Base-by-base conservation (phyloP, 805 yeast species). In the Scheffersomyces ergatensis region DNA sequence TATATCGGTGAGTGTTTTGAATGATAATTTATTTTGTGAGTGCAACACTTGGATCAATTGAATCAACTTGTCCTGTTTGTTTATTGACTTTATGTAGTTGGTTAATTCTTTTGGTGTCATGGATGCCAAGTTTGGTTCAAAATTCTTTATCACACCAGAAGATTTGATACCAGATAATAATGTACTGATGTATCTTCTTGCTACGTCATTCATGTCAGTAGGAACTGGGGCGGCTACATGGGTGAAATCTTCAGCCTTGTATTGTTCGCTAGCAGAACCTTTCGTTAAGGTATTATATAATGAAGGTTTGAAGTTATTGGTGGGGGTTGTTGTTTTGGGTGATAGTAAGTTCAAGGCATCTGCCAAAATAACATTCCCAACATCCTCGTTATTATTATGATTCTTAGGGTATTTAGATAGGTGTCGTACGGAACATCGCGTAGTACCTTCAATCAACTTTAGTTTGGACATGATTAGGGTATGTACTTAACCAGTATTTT, bases 271-370 rank as follows among this genome's bases (percentile, higher is more conserved):
- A 11, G 57, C 63, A 1, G 69, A 46, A 2, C 72, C 72, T 21
- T 57, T 53, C 17, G 65, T 62, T 26, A 66, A 51, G 27, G 56
- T 61, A 31, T 51, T 41, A 15, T 65, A 47, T 15, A 69, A 46
- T 14, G 70, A 63, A 15, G 74, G 74, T 33, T 58, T 63, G 47
- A 49, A 65, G 13, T 40, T 32, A 26, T 39, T 11, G 14, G 17
- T 6, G 8, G 29, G 29, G 8, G 29, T n/a, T 15, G 41, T 23
- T n/a, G 26, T 23, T 18, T 43, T 19, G 24, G 63, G 69, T 5
- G 63, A 54, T 15, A 67, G 50, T 17, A 67, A 57, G 42, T 65
- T 66, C 30, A 67, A 44, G 3, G 72, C 72, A 40, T 63, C 65
- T 2, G 71, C 72, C 30, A 67, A 47, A 13, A 52, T 39, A 11